Conservation (phyloP, 169 alveolate species). For the Plasmodium yoelii region DNA sequence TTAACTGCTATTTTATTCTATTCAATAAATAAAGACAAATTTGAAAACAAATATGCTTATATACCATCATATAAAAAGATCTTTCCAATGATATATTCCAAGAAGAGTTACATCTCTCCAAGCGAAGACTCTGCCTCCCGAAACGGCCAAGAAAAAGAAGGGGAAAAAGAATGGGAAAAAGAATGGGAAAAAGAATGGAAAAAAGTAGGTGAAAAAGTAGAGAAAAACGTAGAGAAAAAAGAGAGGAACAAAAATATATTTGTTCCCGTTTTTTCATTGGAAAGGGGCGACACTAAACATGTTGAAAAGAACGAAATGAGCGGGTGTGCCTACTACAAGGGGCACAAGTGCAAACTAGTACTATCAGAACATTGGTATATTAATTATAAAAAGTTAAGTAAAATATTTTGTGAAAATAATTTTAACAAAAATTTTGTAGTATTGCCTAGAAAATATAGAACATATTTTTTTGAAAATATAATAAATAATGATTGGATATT, state of each 20-base stretch:
- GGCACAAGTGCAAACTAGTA: conserved; percentile 13
- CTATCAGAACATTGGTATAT: conserved; percentile 35
- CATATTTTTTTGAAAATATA: conserved; percentile 12
- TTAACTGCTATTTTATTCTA: conserved; percentile 20
- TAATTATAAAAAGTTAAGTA: conserved; percentile 13
- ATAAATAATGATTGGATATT: conserved; percentile 12
- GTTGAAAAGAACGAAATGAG: neutral
- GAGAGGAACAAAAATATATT: neutral
- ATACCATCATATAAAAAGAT: conserved; percentile 15
- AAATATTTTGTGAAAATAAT: conserved; percentile 5
- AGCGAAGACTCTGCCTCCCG: neutral
- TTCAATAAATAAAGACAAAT: conserved; percentile 21
- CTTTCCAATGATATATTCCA: conserved; percentile 23
- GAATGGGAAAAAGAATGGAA: too few species aligned
- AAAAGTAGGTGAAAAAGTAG: neutral
- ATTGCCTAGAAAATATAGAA: conserved; percentile 30
- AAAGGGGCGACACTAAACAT: neutral
- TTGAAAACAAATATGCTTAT: conserved; percentile 26
- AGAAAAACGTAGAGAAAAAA: neutral
- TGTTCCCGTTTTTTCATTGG: conserved; percentile 24
- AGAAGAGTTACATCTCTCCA: neutral
- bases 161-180: neutral
- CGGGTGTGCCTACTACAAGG: conserved; percentile 28
- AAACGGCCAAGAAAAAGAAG: too few species aligned
- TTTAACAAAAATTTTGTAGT: neutral